phyloP scores from a whole-genome alignment of 2,329 filamentous ascomycete genomes.

The Hypoxylon sp. region DNA sequence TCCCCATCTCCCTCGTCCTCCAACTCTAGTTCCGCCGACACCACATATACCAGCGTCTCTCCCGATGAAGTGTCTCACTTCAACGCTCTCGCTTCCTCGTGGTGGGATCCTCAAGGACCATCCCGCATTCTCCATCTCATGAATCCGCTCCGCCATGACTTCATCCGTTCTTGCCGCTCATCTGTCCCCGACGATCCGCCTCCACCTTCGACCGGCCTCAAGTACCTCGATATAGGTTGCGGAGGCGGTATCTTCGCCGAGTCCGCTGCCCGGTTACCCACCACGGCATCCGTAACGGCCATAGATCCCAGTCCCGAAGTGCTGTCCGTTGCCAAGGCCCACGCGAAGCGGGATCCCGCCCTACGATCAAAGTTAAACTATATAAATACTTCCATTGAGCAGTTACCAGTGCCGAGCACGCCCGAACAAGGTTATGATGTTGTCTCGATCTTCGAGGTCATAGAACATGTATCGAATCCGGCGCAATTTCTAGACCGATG shows the following conservation, averaged over 20 bases:
- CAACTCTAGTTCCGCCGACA: conserved; percentile 41
- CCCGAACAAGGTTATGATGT: conserved; percentile 76
- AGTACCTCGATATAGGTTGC: conserved; percentile 93
- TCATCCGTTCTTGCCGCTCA: conserved; percentile 81
- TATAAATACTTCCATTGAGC: conserved; percentile 82
- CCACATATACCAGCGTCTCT: conserved; percentile 80
- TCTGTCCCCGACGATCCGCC: conserved; percentile 63
- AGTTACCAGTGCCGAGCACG: conserved; percentile 63
- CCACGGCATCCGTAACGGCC: conserved; percentile 76
- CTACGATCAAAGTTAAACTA: conserved; percentile 78
- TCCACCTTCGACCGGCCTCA: conserved; percentile 61
- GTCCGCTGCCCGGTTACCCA: conserved; percentile 78
- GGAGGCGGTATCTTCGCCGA: conserved; percentile 98
- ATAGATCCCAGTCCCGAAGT: conserved; percentile 85
- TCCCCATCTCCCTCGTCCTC: conserved; percentile 44
- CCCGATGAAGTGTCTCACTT: conserved; percentile 93
- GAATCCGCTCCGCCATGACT: conserved; percentile 96
- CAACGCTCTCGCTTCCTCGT: conserved; percentile 89
- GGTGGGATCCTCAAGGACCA: conserved; percentile 97
- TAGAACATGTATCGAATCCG: conserved; percentile 89
- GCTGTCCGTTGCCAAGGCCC: conserved; percentile 79
- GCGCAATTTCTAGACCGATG: conserved; percentile 80
- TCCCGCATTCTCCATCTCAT: conserved; percentile 95
- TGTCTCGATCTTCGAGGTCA: conserved; percentile 91
- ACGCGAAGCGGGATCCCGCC: conserved; percentile 80